Percentiles rank a stretch among this genome's conserved stretches.
phyloP scores from a whole-genome alignment of 2,329 filamentous ascomycete species.

The Graphiopsis chlorocephala region DNA sequence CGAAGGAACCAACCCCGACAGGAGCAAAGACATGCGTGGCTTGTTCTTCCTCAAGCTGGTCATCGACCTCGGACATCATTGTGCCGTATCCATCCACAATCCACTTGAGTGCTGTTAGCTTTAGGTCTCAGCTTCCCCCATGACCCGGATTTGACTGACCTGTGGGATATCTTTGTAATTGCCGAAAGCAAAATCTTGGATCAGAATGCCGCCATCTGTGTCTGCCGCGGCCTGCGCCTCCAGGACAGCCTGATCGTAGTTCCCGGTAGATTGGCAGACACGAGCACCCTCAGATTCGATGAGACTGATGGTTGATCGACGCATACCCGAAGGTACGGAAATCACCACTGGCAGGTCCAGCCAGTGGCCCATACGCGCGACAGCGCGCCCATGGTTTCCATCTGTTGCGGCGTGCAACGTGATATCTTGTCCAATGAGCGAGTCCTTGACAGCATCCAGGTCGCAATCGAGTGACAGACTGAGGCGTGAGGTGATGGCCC shows the following conservation, averaged over 20 bases:
- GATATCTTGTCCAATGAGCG: constrained; percentile 25
- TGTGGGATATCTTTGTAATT: constrained; percentile 63
- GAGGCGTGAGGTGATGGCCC: constrained; percentile 50
- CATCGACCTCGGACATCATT: constrained; percentile 64
- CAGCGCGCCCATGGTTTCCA: constrained; percentile 71
- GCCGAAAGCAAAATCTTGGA: constrained; percentile 66
- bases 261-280: constrained; percentile 52
- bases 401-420: constrained; percentile 63
- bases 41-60: constrained; percentile 50
- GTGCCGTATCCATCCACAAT: constrained; percentile 63
- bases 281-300: constrained; percentile 62
- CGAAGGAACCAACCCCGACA: constrained; percentile 68
- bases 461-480: constrained; percentile 41
- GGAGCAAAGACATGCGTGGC: constrained; percentile 57
- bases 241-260: constrained; percentile 62
- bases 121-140: too few species aligned
- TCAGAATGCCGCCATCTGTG: constrained; percentile 47
- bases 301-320: constrained; percentile 48
- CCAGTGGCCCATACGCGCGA: constrained; percentile 63
- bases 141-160: constrained; percentile 30
- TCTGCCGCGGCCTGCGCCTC: constrained; percentile 47
- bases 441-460: constrained; percentile 42
- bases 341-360: constrained; percentile 56
- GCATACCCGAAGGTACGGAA: constrained; percentile 60
- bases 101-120: background rate